Base-by-base conservation (phyloP, 225 moss, liverwort and hornwort genomes). In the Rhytidiadelphus loreus region DNA sequence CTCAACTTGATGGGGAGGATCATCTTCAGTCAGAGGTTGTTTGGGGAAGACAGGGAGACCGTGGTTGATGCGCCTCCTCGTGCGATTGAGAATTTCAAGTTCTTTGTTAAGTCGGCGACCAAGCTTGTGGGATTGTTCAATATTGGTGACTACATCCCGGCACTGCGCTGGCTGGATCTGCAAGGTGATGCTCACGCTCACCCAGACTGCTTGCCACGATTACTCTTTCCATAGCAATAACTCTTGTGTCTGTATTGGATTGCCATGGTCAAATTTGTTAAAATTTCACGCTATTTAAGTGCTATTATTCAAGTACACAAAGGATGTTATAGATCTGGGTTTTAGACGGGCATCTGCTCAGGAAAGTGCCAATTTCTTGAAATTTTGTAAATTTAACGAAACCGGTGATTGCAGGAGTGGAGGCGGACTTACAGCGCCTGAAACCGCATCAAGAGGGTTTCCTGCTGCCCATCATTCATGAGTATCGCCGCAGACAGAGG, bases 51-150 rank as follows among this genome's bases (percentile, higher is more conserved):
- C 48, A 7, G 73, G 24, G 88, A 86, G 43, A 68, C 86, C n/a
- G 15, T 81, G 18, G 62, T 73, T 18, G 86, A 88, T 74, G 89
- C 72, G 10, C 56, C 93, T 5, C 90, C 58, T 5, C 86, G 86
- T 46, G 92, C 72, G 35, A 85, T 96, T 84, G 95, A 96, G n/a
- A 94, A 96, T 74, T 92, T 98, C 59, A 96, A 96, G 88, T 85
- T 71, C 78, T 93, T 94, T 23, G 94, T 98, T 41, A 93, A 95
- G 80, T 80, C 90, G 20, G 91, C 95, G 15, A 95, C 94, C 35
- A 92, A 85, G 88, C 81, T 96, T 33, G 94, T 93, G n/a, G 97
- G 96, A 71, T 91, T 90, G 83, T 96, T 98, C 91, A 96, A 98
- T 60, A 91, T 95, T 16, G 94, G 96, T 14, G 97, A 98, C 79